These are phyloP conservation scores for Begonia loranthoides DNA, from an alignment of 306 rosid species.

Conservation along the genomic window DNA sequence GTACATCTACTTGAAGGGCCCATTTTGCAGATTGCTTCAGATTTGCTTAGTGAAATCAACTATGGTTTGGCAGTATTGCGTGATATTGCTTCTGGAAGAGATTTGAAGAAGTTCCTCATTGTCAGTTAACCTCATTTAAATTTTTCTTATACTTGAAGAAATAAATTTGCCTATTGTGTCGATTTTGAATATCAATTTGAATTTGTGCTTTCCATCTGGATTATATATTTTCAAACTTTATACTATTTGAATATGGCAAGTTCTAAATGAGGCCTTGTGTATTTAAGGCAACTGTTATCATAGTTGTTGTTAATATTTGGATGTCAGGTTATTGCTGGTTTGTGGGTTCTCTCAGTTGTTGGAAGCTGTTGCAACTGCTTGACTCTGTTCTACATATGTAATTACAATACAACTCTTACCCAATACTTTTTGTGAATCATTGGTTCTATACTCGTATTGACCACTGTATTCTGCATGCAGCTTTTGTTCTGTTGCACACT, in stretches of 20 bases:
- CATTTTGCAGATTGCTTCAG: conserved; percentile 51
- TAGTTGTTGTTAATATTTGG: background rate
- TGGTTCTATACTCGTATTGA: conserved; percentile 6
- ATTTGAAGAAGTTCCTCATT: conserved; percentile 71
- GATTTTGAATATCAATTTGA: background rate
- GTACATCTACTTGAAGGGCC: conserved; percentile 70
- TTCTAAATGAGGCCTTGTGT: too few relatives aligned
- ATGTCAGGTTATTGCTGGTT: conserved; percentile 62
- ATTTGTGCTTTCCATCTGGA: too few relatives aligned
- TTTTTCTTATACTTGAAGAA: background rate
- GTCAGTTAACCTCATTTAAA: conserved; percentile 25
- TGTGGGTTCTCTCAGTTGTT: conserved; percentile 68
- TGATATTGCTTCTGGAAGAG: conserved; percentile 82
- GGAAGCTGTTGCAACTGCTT: conserved; percentile 68
- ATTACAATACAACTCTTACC: background rate
- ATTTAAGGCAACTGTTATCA: too few relatives aligned
- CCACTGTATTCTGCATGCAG: conserved; percentile 32
- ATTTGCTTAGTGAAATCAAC: conserved; percentile 53
- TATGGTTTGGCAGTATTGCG: conserved; percentile 40
- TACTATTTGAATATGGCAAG: too few relatives aligned
- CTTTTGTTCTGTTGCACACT: conserved; percentile 64
- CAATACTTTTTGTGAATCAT: background rate
- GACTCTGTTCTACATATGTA: conserved; percentile 88
- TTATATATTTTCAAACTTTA: too few relatives aligned
- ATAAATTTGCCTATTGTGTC: background rate